phyloP scores from a whole-genome alignment of 495 filamentous ascomycete genomes.

The Amorphotheca resinae region DNA sequence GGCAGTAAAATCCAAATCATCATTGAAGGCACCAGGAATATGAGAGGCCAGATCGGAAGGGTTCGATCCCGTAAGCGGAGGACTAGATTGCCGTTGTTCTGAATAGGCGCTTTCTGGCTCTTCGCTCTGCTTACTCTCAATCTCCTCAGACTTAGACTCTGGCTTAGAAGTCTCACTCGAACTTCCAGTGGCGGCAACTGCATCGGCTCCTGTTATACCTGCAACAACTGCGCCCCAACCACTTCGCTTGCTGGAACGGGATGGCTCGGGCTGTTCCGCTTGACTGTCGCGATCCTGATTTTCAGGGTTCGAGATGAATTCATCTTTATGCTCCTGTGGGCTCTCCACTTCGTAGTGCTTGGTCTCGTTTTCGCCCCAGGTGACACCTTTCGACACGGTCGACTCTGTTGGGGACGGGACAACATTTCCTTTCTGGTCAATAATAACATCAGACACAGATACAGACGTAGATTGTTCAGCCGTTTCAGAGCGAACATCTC shows the following conservation, averaged over 20 bases:
- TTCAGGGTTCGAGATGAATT: conserved; percentile 9
- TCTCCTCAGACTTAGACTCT: conserved; percentile 8
- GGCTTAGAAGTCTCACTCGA: conserved; percentile 14
- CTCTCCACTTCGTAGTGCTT: conserved; percentile 47
- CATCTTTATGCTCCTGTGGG: conserved; percentile 27
- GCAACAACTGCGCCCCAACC: conserved; percentile 31
- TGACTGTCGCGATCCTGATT: conserved; percentile 11
- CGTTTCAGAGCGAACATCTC: conserved; percentile 10
- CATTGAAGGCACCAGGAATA: conserved; percentile 37
- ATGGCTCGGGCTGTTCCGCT: conserved; percentile 6
- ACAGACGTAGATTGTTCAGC: neutral
- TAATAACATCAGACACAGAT: conserved; percentile 11
- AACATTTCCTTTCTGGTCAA: conserved; percentile 6
- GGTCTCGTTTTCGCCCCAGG: conserved; percentile 48
- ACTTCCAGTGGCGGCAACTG: conserved; percentile 19
- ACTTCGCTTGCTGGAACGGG: neutral
- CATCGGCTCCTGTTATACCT: conserved; percentile 25
- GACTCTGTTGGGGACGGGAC: conserved; percentile 14
- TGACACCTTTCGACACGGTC: conserved; percentile 39
- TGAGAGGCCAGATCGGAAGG: conserved; percentile 16
- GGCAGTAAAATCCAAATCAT: conserved; percentile 58
- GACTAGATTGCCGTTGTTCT: conserved; percentile 1
- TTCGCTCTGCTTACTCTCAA: conserved; percentile 17
- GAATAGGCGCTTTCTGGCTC: conserved; percentile 12
- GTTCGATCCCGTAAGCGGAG: conserved; percentile 12